Conservation (phyloP, 208 protist species). For the Borovskyia barvae region DNA sequence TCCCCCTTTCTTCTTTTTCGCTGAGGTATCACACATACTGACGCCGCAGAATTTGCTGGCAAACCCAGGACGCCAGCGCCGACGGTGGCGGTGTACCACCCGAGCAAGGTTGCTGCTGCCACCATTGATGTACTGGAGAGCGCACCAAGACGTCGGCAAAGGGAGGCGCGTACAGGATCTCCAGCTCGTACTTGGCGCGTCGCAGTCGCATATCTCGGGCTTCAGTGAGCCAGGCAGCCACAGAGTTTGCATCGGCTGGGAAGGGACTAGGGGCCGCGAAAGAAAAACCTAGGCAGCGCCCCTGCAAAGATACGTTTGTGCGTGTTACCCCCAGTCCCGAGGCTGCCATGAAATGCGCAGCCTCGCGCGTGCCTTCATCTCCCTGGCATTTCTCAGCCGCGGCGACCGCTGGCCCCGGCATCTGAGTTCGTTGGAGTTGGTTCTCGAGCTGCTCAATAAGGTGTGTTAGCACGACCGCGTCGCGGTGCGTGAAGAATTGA, state of each 20-base stretch:
- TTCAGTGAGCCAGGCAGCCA: conserved; percentile 14
- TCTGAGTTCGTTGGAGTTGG: no score
- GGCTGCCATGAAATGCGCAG: no score
- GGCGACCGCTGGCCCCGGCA: no score
- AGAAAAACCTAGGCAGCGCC: not conserved
- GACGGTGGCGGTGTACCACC: not conserved
- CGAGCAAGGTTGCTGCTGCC: not conserved
- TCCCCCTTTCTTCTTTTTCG: no score
- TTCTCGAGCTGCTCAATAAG: conserved; percentile 16
- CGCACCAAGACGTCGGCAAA: not conserved
- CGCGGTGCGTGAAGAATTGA: conserved; percentile 48
- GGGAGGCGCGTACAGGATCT: conserved; percentile 27
- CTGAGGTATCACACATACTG: conserved; percentile 42
- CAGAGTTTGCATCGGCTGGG: not conserved
- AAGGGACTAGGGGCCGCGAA: not conserved
- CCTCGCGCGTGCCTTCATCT: no score
- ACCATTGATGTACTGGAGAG: not conserved
- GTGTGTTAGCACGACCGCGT: conserved; percentile 43
- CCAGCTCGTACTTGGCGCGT: conserved; percentile 29
- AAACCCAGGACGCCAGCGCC: conserved; percentile 35
- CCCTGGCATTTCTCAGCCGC: no score
- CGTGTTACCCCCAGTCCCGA: no score
- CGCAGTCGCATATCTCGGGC: conserved; percentile 13
- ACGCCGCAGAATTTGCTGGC: conserved; percentile 31
- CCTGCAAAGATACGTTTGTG: no score